Evolutionary conservation across 75 land plant genomes (phyloP), one percentile per base, ranked within the genome.

Genomic region (Cryptomeria japonica): DNA sequence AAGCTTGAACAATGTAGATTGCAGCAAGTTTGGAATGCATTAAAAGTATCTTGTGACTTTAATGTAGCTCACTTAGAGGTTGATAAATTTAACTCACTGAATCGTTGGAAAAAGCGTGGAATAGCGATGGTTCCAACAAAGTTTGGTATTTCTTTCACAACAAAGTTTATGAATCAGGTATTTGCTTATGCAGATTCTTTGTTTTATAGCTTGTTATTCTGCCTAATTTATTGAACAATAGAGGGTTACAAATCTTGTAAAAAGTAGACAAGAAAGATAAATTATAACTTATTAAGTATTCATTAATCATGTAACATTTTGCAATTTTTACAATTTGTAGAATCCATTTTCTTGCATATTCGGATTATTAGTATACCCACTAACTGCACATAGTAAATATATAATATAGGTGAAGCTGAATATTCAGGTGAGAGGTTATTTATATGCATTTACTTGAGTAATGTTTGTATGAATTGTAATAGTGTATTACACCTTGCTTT

Each of bases 51-150:
- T 73, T 95, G 93, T 88, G 91, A 91, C 38, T 95, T 97, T 68
- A 77, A 56, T 3, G 89, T 90, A 44, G 92, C 92, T 83, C 88
- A 91, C 22, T 84, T 88, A 46, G 92, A 92, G 49, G 94, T 91
- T 31, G 88, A 95, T 15, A 49, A 87, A 9, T 98, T 96, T 88
- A 98, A 98, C 88, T 64, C 25, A 38, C 85, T 92, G 18, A 93
- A 98, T 82, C 94, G 98, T 31, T 98, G 99, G 99, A 97, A 89
- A 88, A 98, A 98, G 64, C 96, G 99, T 80, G 99, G 99, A 31
- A 56, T 98, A 61, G 93, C 99, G 15, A 94, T 98, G 93, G 85
- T 98, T 39, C 99, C 99, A 25, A 98, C 99, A 76, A 98, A 98
- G 86, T 98, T 98, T 92, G 99, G 99, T n/a, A 98, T 98, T 44